phyloP scores from a whole-genome alignment of 768 basidiomycete species.

The Russula brevipes region DNA sequence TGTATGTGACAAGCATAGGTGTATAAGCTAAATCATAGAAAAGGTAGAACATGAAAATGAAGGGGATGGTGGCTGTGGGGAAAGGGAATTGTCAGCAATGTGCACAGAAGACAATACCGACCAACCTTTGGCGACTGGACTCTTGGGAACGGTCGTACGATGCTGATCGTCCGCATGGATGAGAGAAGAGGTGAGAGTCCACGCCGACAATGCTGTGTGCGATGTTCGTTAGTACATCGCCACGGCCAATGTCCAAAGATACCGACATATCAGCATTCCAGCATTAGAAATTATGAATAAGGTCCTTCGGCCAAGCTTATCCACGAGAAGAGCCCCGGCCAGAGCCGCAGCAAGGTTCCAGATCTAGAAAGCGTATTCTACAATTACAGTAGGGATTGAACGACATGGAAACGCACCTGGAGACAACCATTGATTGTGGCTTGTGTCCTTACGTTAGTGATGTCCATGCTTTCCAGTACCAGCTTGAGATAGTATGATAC shows the following conservation, averaged over 20 bases:
- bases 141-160: no score
- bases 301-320: constrained; percentile 60
- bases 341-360: constrained; percentile 62
- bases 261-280: constrained; percentile 52
- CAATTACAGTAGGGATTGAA: not conserved
- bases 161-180: constrained; percentile 27
- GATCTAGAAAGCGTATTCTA: constrained; percentile 32
- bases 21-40: constrained; percentile 71
- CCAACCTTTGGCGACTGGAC: constrained; percentile 28
- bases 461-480: constrained; percentile 60
- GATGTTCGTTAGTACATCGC: not conserved
- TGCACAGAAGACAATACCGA: not conserved
- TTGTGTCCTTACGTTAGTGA: constrained; percentile 48
- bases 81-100: not conserved
- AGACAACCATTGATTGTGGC: constrained; percentile 58
- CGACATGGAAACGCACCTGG: constrained; percentile 36
- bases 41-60: constrained; percentile 55
- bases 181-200: constrained; percentile 48
- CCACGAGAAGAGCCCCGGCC: constrained; percentile 56
- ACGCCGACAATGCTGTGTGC: constrained; percentile 46
- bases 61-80: constrained; percentile 50
- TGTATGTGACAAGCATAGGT: constrained; percentile 59
- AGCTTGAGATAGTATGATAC: constrained; percentile 72
- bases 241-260: not conserved
- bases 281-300: constrained; percentile 62